Evolutionary conservation across 306 rosid species (phyloP), one percentile per base, ranked within the genome.

Genomic region (Geum urbanum): DNA sequence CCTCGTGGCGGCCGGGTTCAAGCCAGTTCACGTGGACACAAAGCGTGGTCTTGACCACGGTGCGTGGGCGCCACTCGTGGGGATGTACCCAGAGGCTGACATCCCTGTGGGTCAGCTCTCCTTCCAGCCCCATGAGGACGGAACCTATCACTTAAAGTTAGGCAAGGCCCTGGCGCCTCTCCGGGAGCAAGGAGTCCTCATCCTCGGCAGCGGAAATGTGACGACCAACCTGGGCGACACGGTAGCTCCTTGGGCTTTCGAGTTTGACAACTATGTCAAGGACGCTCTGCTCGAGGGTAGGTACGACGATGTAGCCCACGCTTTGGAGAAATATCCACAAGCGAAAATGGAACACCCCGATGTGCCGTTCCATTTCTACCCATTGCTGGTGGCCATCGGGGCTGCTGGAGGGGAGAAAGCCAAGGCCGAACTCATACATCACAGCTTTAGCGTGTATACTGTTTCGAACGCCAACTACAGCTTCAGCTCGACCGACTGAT

Each of bases 61-160:
- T 18, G 94, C 94, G 9, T 91, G 96, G 94, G 89, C 84, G n/a
- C 97, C 96, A 16, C 87, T 91, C 2, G 51, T 81, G 68, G 57
- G 87, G 54, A 91, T 91, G 97, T 91, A 89, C 48, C 97, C 96
- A 1, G 96, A 91, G 56, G 94, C 91, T 40, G 80, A 89, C 43
- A 83, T 91, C 18, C 96, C 96, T 10, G 90, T 89, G 45, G 89
- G 96, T 72, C 96, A 89, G 61, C 76, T 91, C 4, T 91, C 97
- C n/a, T 81, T 91, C 63, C 91, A 85, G 74, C 77, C 94, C 20
- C 7, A 73, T 1, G 39, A 41, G 37, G 84, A 87, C 73, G 96
- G 83, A 0, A 81, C 91, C 41, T 22, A 91, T 11, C 96, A 91
- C 70, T 87, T 82, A 74, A 87, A 89, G 72, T 1, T 89, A 63